These are phyloP conservation scores for Castanospermum australe DNA, from an alignment of 306 rosid species.

Conservation along the genomic window DNA sequence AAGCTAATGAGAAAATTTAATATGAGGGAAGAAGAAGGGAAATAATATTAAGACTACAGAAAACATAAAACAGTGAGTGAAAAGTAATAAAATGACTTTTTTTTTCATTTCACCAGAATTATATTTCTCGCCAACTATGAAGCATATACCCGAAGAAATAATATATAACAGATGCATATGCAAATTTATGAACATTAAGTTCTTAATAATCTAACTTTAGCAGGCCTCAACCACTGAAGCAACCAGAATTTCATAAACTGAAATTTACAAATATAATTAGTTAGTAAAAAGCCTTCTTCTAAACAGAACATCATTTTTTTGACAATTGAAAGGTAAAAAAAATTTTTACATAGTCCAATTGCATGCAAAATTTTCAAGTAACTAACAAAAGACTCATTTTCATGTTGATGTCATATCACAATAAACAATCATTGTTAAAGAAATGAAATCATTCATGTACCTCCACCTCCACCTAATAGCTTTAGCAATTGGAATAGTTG, in stretches of 20 bases:
- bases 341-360: not conserved
- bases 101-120: not conserved
- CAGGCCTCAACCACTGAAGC: not conserved
- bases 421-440: too few relatives aligned
- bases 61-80: not conserved
- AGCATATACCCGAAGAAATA: not conserved
- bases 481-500: too few relatives aligned
- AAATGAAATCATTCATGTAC: too few relatives aligned
- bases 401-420: not conserved
- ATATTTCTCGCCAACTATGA: not conserved
- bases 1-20: constrained; percentile 22
- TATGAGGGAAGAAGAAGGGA: not conserved
- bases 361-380: not conserved
- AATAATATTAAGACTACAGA: not conserved
- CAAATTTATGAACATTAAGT: not conserved
- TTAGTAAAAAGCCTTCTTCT: too few relatives aligned
- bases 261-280: not conserved
- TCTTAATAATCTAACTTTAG: not conserved
- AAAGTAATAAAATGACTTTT: not conserved
- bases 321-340: not conserved
- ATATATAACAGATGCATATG: not conserved
- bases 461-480: too few relatives aligned
- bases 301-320: not conserved
- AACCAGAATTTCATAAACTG: not conserved
- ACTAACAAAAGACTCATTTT: not conserved